Conservation (phyloP, 495 filamentous ascomycete species). For the Neurospora intermedia region DNA sequence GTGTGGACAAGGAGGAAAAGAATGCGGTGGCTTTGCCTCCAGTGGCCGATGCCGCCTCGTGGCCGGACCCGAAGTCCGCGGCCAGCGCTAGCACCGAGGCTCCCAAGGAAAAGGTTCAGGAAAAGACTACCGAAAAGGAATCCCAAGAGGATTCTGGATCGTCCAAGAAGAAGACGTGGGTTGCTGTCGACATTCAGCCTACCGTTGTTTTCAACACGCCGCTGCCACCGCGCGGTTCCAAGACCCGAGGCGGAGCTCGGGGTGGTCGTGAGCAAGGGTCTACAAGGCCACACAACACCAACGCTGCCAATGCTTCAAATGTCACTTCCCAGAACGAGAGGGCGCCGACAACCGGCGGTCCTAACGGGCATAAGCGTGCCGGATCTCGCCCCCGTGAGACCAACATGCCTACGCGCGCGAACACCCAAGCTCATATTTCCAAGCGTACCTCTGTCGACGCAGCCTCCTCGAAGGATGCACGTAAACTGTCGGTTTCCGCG, state of each 20-base stretch:
- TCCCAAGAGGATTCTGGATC: constrained; percentile 50
- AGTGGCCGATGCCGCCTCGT: constrained; percentile 59
- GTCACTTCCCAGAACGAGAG: constrained; percentile 10
- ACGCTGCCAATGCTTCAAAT: neutral
- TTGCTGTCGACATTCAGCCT: constrained; percentile 60
- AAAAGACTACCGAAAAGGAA: constrained; percentile 55
- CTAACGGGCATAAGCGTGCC: constrained; percentile 5
- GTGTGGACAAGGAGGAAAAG: constrained; percentile 42
- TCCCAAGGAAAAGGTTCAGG: constrained; percentile 18
- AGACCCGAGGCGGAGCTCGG: constrained; percentile 49
- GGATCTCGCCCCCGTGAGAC: constrained; percentile 15
- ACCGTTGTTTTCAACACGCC: constrained; percentile 75
- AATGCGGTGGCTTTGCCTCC: constrained; percentile 34
- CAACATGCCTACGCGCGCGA: constrained; percentile 10
- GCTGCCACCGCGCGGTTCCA: constrained; percentile 49
- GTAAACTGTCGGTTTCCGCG: constrained; percentile 24
- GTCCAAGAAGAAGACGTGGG: constrained; percentile 63
- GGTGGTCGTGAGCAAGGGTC: constrained; percentile 35
- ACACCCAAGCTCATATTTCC: constrained; percentile 18
- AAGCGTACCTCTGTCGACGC: constrained; percentile 40
- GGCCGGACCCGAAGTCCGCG: constrained; percentile 83
- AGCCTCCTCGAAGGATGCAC: constrained; percentile 29
- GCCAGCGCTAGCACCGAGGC: constrained; percentile 60
- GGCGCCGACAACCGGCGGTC: constrained; percentile 4
- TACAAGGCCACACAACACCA: constrained; percentile 12